Conservation (phyloP, 1,284 basidiomycete genomes). For the Peniophora sp. region DNA sequence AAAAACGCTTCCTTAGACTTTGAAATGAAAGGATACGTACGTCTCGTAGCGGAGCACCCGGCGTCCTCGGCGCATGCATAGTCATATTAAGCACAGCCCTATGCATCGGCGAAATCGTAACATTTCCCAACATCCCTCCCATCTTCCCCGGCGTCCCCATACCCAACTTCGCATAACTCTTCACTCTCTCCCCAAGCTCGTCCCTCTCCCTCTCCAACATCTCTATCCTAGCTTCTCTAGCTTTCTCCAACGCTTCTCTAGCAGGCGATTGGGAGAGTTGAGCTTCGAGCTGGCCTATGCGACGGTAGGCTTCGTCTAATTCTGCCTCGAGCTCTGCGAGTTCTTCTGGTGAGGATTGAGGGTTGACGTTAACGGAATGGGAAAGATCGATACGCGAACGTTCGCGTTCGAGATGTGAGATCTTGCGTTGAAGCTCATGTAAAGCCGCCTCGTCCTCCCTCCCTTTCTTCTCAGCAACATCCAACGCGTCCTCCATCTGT, state of each 20-base stretch:
- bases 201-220: slow-evolving; percentile 70
- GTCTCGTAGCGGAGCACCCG: slow-evolving; percentile 68
- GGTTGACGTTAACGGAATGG: slow-evolving; percentile 13
- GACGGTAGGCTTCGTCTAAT: slow-evolving; percentile 72
- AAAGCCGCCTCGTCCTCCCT: slow-evolving; percentile 48
- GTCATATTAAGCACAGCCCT: slow-evolving; percentile 63
- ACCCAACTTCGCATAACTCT: slow-evolving; percentile 39
- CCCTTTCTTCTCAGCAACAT: slow-evolving; percentile 62
- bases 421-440: slow-evolving; percentile 40
- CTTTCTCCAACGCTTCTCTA: slow-evolving; percentile 63
- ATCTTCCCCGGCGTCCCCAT: slow-evolving; percentile 38
- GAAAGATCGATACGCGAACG: slow-evolving; percentile 26
- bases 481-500: slow-evolving; percentile 67
- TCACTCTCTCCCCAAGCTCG: slow-evolving; percentile 63
- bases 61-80: slow-evolving; percentile 61
- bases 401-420: slow-evolving; percentile 52
- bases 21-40: slow-evolving; percentile 33
- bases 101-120: slow-evolving; percentile 63
- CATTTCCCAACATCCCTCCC: slow-evolving; percentile 35
- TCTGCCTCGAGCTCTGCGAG: slow-evolving; percentile 62
- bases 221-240: slow-evolving; percentile 66
- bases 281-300: slow-evolving; percentile 68
- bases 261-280: slow-evolving; percentile 69
- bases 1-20: too few relatives aligned
- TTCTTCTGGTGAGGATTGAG: slow-evolving; percentile 42